Base-by-base conservation (phyloP, 352 stramenopile genomes). In the Discostella stelligera region DNA sequence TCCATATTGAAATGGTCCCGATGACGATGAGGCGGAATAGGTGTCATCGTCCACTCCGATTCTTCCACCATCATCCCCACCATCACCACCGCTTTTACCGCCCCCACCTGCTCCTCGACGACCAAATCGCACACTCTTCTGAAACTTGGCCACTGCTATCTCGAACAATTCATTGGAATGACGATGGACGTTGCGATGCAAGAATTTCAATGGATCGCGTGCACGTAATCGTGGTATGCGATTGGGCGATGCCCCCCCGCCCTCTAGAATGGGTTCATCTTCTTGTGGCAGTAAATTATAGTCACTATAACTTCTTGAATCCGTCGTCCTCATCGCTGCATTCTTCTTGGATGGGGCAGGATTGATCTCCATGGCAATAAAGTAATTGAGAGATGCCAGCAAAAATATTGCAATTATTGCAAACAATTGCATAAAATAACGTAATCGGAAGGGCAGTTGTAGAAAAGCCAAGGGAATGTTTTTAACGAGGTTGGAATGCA, bases 341-440 rank as follows among this genome's bases (percentile, higher is more conserved):
- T 44, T 10, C 7, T 44, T 3, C 25, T 18, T 21, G 56, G n/a
- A 8, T 37, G 41, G 16, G 21, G 16, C 5, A n/a, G 14, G 50
- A 18, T 9, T 3, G 3, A 58, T 27, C 32, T 76, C 67, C 46
- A 76, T 56, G 49, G 54, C 50, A 48, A 76, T 58, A 18, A 76
- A 64, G 59, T 76, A 76, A 52, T 76, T 76, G 30, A 76, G 41
- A 9, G 59, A 70, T 30, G 68, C 68, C n/a, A 76, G 52, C 52
- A 70, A 52, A 41, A 76, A 46, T 10, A 70, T 52, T 9, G 27
- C 68, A 37, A 64, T 53, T 9, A 76, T 65, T 14, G 68, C 67
- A 65, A 76, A 64, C 11, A 70, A 18, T 23, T 62, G 68, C 25
- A 67, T 32, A 39, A 76, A 76, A n/a, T 76, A 64, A 10, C 68